These are phyloP conservation scores for Termitomyces sp. DNA, from an alignment of 768 basidiomycete genomes.

Conservation along the genomic window DNA sequence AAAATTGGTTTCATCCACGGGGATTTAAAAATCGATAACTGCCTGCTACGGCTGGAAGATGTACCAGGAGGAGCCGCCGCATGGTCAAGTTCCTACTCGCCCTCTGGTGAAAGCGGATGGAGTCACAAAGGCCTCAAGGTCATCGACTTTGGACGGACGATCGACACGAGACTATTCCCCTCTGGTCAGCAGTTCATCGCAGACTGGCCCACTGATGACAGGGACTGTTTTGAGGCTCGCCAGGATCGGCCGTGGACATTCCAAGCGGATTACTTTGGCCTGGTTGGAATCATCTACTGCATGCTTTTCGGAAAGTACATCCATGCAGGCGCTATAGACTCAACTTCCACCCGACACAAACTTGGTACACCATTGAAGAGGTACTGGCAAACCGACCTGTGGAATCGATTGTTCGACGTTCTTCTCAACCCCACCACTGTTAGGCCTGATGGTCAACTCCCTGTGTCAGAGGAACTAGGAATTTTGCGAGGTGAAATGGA, in stretches of 20 bases:
- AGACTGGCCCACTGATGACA: slow-evolving; percentile 86
- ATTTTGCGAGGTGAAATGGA: slow-evolving; percentile 80
- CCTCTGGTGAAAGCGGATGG: slow-evolving; percentile 84
- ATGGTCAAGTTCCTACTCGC: slow-evolving; percentile 78
- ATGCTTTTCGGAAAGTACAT: slow-evolving; percentile 98
- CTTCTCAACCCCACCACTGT: slow-evolving; percentile 80
- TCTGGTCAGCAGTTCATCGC: slow-evolving; percentile 75
- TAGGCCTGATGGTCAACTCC: slow-evolving; percentile 57
- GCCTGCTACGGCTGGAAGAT: slow-evolving; percentile 88
- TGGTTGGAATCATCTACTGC: slow-evolving; percentile 91
- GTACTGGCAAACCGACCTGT: slow-evolving; percentile 92
- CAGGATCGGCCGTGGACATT: slow-evolving; percentile 87
- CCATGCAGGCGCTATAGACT: slow-evolving; percentile 59
- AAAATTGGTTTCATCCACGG: slow-evolving; percentile 88
- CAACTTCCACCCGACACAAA: slow-evolving; percentile 48
- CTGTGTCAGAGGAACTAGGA: slow-evolving; percentile 68
- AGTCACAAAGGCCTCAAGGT: slow-evolving; percentile 81
- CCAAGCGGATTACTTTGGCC: slow-evolving; percentile 96
- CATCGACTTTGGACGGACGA: slow-evolving; percentile 96
- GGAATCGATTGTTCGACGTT: slow-evolving; percentile 81
- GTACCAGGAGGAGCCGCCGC: slow-evolving; percentile 66
- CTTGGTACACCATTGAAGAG: slow-evolving; percentile 81
- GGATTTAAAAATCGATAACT: slow-evolving; percentile 99
- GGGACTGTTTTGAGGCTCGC: slow-evolving; percentile 91
- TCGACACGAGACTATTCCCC: slow-evolving; percentile 85